Conservation (phyloP, 495 filamentous ascomycete species). For the Xylaria grammica region DNA sequence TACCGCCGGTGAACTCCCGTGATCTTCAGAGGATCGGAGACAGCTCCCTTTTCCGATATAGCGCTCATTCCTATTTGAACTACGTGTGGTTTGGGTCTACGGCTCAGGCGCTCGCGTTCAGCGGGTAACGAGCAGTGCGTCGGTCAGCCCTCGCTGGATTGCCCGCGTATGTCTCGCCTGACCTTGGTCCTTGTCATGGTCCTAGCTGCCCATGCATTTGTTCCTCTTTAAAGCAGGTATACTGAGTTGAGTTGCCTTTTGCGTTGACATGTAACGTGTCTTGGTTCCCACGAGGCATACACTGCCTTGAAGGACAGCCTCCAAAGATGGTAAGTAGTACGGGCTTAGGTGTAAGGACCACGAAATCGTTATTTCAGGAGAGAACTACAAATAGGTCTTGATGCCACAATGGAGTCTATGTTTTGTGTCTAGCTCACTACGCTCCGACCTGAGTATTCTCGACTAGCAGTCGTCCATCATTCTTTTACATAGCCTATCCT, state of each 20-base stretch:
- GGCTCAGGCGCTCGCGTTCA: neutral
- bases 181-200: slow-evolving; percentile 2
- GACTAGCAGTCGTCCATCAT: slow-evolving; percentile 12
- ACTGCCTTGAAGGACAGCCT: neutral
- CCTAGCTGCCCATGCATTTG: slow-evolving; percentile 1
- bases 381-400: slow-evolving; percentile 27
- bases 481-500: slow-evolving; percentile 19
- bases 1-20: neutral
- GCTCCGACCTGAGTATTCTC: slow-evolving; percentile 5
- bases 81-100: neutral
- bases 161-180: slow-evolving; percentile 10
- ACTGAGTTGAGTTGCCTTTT: slow-evolving; percentile 25
- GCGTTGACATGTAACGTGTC: slow-evolving; percentile 38
- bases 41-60: slow-evolving; percentile 15
- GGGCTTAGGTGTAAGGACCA: neutral
- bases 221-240: neutral
- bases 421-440: slow-evolving; percentile 12
- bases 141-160: neutral
- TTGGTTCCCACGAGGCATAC: slow-evolving; percentile 24
- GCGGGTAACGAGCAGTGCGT: too few relatives aligned
- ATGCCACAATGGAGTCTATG: slow-evolving; percentile 21
- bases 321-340: neutral
- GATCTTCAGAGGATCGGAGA: neutral
- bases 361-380: slow-evolving; percentile 1
- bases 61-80: neutral